phyloP scores from a whole-genome alignment of 192 early-diverging fungal species.

The Phycomyces blakesleeanus region DNA sequence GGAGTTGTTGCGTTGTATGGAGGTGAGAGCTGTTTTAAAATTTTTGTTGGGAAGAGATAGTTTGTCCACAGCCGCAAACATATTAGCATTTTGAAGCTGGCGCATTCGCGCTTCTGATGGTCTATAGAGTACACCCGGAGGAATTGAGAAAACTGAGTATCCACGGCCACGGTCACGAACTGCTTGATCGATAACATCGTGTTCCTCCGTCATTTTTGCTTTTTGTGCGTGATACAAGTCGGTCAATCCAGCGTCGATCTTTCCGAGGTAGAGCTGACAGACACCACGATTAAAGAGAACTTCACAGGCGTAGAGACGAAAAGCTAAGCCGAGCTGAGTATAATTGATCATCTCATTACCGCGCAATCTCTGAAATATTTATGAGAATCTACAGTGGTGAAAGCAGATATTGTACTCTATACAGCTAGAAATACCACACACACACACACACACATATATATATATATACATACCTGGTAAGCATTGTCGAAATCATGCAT shows the following conservation, averaged over 20 bases:
- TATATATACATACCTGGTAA: slow-evolving; percentile 48
- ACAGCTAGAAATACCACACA: background rate
- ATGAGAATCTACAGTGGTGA: too few species aligned
- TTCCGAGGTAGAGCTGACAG: slow-evolving; percentile 70
- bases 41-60: background rate
- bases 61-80: slow-evolving; percentile 73
- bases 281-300: slow-evolving; percentile 89
- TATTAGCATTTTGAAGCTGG: slow-evolving; percentile 27
- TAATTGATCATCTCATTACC: slow-evolving; percentile 93
- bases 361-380: slow-evolving; percentile 57
- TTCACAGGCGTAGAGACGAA: slow-evolving; percentile 86
- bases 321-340: slow-evolving; percentile 87
- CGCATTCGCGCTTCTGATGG: slow-evolving; percentile 77
- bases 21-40: background rate
- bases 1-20: slow-evolving; percentile 29
- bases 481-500: slow-evolving; percentile 79
- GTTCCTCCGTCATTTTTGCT: slow-evolving; percentile 61
- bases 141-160: slow-evolving; percentile 76
- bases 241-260: slow-evolving; percentile 62
- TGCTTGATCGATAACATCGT: slow-evolving; percentile 67
- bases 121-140: slow-evolving; percentile 73
- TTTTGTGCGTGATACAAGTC: slow-evolving; percentile 72
- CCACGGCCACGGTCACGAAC: slow-evolving; percentile 54
- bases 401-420: too few species aligned
- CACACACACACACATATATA: background rate